Evolutionary conservation across 2,329 filamentous ascomycete genomes (phyloP).

Genomic region (Domatiomyces globalis): DNA sequence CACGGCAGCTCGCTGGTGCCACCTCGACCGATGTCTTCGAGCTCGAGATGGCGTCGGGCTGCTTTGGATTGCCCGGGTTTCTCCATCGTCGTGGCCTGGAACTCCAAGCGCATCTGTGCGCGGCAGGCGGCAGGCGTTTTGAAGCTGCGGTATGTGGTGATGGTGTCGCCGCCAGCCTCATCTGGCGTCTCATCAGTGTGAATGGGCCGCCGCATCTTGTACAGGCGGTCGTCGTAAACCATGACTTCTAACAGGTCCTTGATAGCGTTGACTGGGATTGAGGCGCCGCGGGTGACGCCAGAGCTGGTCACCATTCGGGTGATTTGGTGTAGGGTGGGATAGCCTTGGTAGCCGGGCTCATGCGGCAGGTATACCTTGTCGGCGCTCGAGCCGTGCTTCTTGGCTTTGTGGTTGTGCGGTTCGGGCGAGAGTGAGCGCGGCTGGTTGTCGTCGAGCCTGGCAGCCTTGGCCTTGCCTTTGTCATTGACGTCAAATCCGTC

Average conservation of each 20-base stretch:
- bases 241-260: slow-evolving; percentile 77
- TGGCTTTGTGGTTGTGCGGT: slow-evolving; percentile 19
- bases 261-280: slow-evolving; percentile 52
- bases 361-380: slow-evolving; percentile 35
- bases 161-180: slow-evolving; percentile 4
- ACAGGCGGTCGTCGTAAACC: slow-evolving; percentile 72
- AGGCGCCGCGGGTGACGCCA: slow-evolving; percentile 45
- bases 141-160: slow-evolving; percentile 32
- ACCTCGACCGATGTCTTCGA: slow-evolving; percentile 33
- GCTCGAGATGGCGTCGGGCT: slow-evolving; percentile 19
- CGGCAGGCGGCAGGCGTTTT: slow-evolving; percentile 27
- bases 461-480: slow-evolving; percentile 12
- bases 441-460: slow-evolving; percentile 4
- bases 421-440: slow-evolving; percentile 1
- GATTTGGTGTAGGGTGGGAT: slow-evolving; percentile 68
- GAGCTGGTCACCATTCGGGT: slow-evolving; percentile 60
- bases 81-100: slow-evolving; percentile 4
- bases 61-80: slow-evolving; percentile 19
- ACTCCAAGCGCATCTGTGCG: slow-evolving; percentile 6
- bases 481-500: slow-evolving; percentile 18
- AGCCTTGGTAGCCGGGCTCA: slow-evolving; percentile 54
- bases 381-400: slow-evolving; percentile 16
- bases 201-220: slow-evolving; percentile 27
- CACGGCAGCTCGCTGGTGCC: slow-evolving; percentile 82
- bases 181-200: slow-evolving; percentile 9